A percentile compares a stretch with the other conserved stretches of the same genome.
phyloP scores from a whole-genome alignment of 345 rosid species.

The Populus pruinosa region DNA sequence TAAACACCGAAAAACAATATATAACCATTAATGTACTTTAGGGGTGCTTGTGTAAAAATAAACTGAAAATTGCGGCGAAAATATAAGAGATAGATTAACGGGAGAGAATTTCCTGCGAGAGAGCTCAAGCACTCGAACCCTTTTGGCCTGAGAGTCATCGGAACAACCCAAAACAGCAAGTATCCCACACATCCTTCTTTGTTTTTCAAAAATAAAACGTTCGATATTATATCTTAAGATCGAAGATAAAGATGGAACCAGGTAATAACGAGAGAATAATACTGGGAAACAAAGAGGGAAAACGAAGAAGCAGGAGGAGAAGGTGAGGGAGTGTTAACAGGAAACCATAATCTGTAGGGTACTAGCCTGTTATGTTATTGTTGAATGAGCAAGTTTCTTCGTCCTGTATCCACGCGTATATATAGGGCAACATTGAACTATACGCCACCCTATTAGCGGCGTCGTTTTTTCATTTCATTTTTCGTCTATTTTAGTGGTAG shows the following conservation, averaged over 20 bases:
- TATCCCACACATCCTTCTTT: slow-evolving; percentile 76
- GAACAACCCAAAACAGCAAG: slow-evolving; percentile 93
- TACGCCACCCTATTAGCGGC: slow-evolving; percentile 1
- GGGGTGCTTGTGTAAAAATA: neutral
- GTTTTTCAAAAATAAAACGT: neutral
- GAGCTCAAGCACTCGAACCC: slow-evolving; percentile 97
- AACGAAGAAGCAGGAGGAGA: slow-evolving; percentile 2
- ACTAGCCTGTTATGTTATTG: neutral
- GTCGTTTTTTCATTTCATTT: slow-evolving; percentile 10
- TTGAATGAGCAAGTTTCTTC: neutral
- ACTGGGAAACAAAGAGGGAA: neutral
- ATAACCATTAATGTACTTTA: too few relatives aligned
- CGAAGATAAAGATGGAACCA: neutral
- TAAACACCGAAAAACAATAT: neutral
- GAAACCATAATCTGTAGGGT: slow-evolving; percentile 17
- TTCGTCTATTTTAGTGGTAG: neutral
- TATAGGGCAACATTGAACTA: slow-evolving; percentile 11
- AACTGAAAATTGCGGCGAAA: neutral
- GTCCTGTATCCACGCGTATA: slow-evolving; percentile 13
- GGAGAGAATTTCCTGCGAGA: slow-evolving; percentile 73
- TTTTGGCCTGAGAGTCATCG: slow-evolving; percentile 85
- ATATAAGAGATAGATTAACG: neutral
- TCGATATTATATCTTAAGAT: neutral
- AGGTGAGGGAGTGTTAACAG: slow-evolving; percentile 4
- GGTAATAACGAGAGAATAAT: neutral